Evolutionary conservation across 177 flowering plant genomes (phyloP), one percentile per base, ranked within the genome.

Genomic region (Vitis hybrid): DNA sequence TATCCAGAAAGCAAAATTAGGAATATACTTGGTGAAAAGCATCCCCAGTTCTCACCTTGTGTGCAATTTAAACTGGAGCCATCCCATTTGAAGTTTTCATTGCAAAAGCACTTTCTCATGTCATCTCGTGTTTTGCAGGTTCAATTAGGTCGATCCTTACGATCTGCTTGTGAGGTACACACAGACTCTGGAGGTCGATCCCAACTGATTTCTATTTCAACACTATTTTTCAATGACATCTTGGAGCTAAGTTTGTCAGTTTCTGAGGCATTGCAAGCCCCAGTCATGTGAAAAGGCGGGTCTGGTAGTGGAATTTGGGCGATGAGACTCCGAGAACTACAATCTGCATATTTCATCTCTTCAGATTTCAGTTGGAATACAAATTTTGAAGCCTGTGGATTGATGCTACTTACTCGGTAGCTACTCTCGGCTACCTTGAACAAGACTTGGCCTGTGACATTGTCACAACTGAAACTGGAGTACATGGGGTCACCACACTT

Each of bases 401-500:
- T 19, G 51, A 82, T 71, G 56, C 16, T 26, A 4, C 66, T 55
- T 65, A 63, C 69, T 14, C 22, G 60, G 68, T 58, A 76, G 12
- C 22, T 0, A 18, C 66, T 64, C 26, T 5, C 12, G 10, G 11
- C 48, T 56, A 76, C 51, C 10, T 51, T 5, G 70, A 77, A 82
- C 56, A 18, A 29, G 64, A 74, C 64, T 33, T 69, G 66, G 14
- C 77, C 74, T 0, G 77, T 71, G 0, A 56, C 2, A 22, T 26
- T 1, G 60, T 71, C 55, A 63, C 83, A 77, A 29, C 11, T 0
- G 64, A 82, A 77, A 16, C 61, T 56, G 33, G 3, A 63, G 62
- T 79, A 79, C 15, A 10, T 8, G 5, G 74, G 74, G 39, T 82
- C 81, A 8, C 85, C 19, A 39, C 70, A 67, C 26, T 18, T 45